A percentile compares a stretch with the other conserved stretches of the same genome.
phyloP scores from a whole-genome alignment of 176 grass and related monocot genomes.

The Bothriochloa decipiens region DNA sequence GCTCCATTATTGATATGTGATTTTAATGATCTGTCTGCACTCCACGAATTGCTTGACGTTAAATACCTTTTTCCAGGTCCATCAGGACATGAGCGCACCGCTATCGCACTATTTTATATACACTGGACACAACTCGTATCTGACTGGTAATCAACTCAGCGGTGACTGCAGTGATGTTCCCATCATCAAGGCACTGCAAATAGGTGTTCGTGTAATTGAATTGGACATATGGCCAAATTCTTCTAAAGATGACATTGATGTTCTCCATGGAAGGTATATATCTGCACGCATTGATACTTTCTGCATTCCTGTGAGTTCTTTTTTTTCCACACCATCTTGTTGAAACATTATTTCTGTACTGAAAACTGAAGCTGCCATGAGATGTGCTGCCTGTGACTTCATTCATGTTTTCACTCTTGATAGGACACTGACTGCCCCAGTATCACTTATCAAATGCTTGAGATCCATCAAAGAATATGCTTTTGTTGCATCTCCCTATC shows the following conservation, averaged over 20 bases:
- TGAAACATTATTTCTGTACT: constrained; percentile 5
- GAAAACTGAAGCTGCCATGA: constrained; percentile 5
- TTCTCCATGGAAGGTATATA: constrained; percentile 92
- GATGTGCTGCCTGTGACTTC: constrained; percentile 24
- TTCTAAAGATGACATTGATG: constrained; percentile 84
- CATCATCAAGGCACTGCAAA: constrained; percentile 90
- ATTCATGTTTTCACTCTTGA: constrained; percentile 41
- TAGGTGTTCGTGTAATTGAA: constrained; percentile 94
- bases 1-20: background rate
- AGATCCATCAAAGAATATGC: constrained; percentile 94
- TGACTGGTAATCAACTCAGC: constrained; percentile 97
- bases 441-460: constrained; percentile 87
- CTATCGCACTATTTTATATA: constrained; percentile 95
- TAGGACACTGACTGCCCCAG: constrained; percentile 94
- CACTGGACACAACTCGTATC: constrained; percentile 95
- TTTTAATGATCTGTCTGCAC: constrained; percentile 27
- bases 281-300: background rate
- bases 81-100: constrained; percentile 91
- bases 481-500: constrained; percentile 90
- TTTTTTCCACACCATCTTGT: background rate
- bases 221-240: constrained; percentile 98
- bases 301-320: background rate
- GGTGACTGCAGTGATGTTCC: constrained; percentile 96
- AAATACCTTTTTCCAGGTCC: constrained; percentile 62
- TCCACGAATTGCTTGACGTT: constrained; percentile 11